phyloP scores from a whole-genome alignment of 2,329 filamentous ascomycete species.

The Metarhizium rileyi region DNA sequence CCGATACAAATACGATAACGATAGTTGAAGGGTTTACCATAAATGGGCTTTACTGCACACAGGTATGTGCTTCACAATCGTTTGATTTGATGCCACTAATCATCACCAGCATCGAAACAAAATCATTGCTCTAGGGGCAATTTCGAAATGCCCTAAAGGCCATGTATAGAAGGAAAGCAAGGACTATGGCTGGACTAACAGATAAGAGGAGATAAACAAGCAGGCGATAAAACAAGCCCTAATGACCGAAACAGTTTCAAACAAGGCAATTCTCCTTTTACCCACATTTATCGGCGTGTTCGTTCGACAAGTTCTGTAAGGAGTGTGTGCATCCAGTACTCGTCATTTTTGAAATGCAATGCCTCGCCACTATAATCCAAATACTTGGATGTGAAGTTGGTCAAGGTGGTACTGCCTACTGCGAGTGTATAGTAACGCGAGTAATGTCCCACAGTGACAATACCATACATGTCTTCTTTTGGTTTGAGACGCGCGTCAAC shows the following conservation, averaged over 20 bases:
- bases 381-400: not conserved
- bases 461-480: not conserved
- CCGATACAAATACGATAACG: constrained; percentile 4
- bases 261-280: no score
- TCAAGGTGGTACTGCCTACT: no score
- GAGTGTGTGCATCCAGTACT: not conserved
- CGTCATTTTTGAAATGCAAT: not conserved
- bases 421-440: not conserved
- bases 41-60: constrained; percentile 9
- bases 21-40: constrained; percentile 7
- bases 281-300: no score
- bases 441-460: constrained; percentile 1
- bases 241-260: no score
- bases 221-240: no score
- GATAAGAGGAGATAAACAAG: no score
- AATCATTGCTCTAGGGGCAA: constrained; percentile 7
- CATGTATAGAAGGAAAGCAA: no score
- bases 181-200: not conserved
- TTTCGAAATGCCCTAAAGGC: constrained; percentile 5
- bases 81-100: constrained; percentile 4
- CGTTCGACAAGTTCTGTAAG: no score
- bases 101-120: constrained; percentile 7
- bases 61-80: constrained; percentile 3
- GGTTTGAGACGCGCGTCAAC: not conserved
- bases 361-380: no score